Evolutionary conservation across 768 basidiomycete species (phyloP), one percentile per base, ranked within the genome.

Genomic region (Chalciporus sphaerocephalus): DNA sequence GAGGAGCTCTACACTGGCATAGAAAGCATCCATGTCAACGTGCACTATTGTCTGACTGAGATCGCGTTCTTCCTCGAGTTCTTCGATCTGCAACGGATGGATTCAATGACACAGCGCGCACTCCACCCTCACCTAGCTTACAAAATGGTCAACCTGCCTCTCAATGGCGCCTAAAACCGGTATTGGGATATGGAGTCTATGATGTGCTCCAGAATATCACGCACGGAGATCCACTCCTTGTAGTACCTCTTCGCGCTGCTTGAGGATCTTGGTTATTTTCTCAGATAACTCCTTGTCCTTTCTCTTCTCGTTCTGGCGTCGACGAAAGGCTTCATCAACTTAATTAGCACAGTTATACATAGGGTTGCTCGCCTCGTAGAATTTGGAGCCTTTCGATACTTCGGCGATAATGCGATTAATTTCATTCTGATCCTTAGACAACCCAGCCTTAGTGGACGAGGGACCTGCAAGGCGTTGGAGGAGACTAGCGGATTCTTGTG

Each of bases 11-110:
- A 91, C 88, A 39, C 75, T 87, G 10, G 88, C 87, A 52, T 78
- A 93, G 68, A 95, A 96, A 4, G 92, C 91, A 62, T 97, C 95
- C 81, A 94, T 92, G 59, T 99, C 96, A 23, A 96, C 83, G 60
- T 98, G 93, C 5, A 97, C 88, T 48, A 99, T 89, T 16, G 69
- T 76, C 63, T 94, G 89, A 2, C 78, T 76, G 22, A 97, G 68
- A 61, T 97, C 92, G 37, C 93, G 71, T 40, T 79, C 73, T 2
- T 73, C 67, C 62, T 95, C 92, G 4, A 95, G 71, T 48, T 87
- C 81, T 16, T 70, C 66, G 4, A 94, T 70, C 88, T 52, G 42
- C 11, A 30, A 30, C 47, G 21, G 44, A 25, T 30, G 34, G 5
- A 41, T 27, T 25, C 16, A 30, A 30, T 38, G 11, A 32, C 36